A percentile compares a stretch with the other conserved stretches of the same genome.
phyloP scores from a whole-genome alignment of 2,329 filamentous ascomycete species.

The Phaeosphaeriaceae sp. region DNA sequence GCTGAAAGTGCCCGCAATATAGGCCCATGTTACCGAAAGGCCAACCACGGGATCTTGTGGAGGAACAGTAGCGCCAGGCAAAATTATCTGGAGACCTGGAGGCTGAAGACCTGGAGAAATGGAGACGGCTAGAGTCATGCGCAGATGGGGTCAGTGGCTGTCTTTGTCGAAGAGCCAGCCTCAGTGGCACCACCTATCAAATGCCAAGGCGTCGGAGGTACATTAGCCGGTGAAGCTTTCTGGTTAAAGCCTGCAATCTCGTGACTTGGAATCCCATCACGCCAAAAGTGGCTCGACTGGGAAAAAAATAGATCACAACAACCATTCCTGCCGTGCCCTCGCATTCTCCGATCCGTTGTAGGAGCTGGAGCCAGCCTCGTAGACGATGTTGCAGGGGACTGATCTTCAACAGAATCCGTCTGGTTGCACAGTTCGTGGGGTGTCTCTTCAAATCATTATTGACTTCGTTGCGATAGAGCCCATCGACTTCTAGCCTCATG shows the following conservation, averaged over 20 bases:
- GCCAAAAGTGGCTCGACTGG: background rate
- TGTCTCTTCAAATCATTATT: background rate
- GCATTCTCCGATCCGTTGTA: background rate
- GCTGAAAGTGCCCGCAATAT: constrained; percentile 7
- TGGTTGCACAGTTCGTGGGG: background rate
- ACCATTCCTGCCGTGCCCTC: background rate
- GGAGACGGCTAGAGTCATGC: background rate
- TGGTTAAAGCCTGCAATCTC: background rate
- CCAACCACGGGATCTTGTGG: background rate
- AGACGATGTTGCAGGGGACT: background rate
- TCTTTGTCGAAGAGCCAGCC: background rate
- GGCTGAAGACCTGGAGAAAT: background rate
- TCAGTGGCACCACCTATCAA: background rate
- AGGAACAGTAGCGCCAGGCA: background rate
- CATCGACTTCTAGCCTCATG: background rate
- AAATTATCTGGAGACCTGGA: background rate
- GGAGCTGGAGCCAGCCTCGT: background rate
- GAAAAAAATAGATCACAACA: background rate
- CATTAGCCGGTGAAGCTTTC: background rate
- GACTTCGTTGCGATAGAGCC: background rate
- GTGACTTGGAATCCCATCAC: background rate
- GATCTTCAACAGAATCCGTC: background rate
- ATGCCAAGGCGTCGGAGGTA: background rate
- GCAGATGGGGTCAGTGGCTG: background rate
- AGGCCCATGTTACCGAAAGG: constrained; percentile 2